These are phyloP conservation scores for Phascolomyces articulosus DNA, from an alignment of 371 early-diverging fungal species.

Conservation along the genomic window DNA sequence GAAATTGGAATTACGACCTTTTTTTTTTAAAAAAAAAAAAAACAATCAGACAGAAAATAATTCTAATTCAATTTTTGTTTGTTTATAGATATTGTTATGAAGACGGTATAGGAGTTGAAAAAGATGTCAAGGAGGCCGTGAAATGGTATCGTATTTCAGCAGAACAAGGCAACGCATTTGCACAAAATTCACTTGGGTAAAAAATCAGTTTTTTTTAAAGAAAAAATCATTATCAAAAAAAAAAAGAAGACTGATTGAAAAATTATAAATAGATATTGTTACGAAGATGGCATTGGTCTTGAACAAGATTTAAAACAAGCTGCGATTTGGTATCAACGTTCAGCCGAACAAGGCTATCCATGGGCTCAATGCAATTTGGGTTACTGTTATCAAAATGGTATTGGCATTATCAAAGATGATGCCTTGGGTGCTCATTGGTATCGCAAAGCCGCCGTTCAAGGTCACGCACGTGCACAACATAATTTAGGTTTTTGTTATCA, in stretches of 20 bases:
- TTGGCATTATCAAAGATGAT: constrained; percentile 70
- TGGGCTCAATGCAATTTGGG: constrained; percentile 80
- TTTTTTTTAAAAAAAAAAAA: too few relatives aligned
- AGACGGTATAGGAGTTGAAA: constrained; percentile 77
- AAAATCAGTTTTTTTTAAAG: background rate
- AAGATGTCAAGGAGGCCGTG: constrained; percentile 69
- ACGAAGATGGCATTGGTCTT: constrained; percentile 81
- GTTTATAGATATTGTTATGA: constrained; percentile 69
- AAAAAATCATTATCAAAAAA: background rate
- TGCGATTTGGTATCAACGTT: constrained; percentile 70
- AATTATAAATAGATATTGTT: constrained; percentile 56
- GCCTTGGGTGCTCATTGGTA: constrained; percentile 77
- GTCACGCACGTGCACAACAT: constrained; percentile 82
- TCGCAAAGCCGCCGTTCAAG: constrained; percentile 74
- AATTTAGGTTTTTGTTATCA: constrained; percentile 89
- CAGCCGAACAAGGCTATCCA: constrained; percentile 63
- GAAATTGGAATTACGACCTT: too few relatives aligned
- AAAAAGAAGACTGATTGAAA: too few relatives aligned
- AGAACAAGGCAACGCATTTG: constrained; percentile 77
- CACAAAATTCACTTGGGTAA: constrained; percentile 74
- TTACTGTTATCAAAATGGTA: constrained; percentile 84
- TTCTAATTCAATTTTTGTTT: background rate
- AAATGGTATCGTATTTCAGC: constrained; percentile 77
- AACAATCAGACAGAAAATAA: background rate
- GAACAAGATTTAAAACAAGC: constrained; percentile 44